These are phyloP conservation scores for Phytophthora sansomeana DNA, from an alignment of 352 stramenopile species.

Conservation along the genomic window DNA sequence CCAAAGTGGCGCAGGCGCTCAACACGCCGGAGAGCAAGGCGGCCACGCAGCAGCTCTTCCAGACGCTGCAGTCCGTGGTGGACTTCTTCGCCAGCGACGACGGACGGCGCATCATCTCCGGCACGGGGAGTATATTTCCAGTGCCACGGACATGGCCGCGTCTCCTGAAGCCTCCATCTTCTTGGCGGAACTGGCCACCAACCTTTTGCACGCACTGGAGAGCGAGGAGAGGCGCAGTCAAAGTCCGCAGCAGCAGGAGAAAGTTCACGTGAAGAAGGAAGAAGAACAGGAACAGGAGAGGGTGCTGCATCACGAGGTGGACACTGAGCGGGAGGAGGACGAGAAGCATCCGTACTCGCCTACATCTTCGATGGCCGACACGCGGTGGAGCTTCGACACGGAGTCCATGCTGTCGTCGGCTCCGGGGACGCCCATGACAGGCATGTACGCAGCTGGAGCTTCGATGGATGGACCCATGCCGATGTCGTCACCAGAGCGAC, in stretches of 20 bases:
- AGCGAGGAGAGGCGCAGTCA: constrained; percentile 53
- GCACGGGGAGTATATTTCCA: constrained; percentile 54
- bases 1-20: constrained; percentile 74
- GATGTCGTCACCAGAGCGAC: constrained; percentile 14
- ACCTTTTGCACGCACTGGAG: constrained; percentile 75
- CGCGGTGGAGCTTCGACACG: constrained; percentile 59
- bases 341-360: constrained; percentile 45
- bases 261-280: constrained; percentile 17
- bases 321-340: constrained; percentile 13
- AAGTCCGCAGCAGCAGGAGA: constrained; percentile 16
- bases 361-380: constrained; percentile 59
- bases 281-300: constrained; percentile 26
- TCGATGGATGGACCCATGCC: constrained; percentile 20
- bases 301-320: constrained; percentile 14
- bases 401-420: constrained; percentile 57
- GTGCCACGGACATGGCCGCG: constrained; percentile 63
- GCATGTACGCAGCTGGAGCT: constrained; percentile 22
- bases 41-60: constrained; percentile 66
- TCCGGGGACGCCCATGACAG: constrained; percentile 36
- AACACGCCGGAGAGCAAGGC: constrained; percentile 77
- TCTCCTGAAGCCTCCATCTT: constrained; percentile 83
- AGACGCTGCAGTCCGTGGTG: constrained; percentile 72
- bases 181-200: constrained; percentile 75
- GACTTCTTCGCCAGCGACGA: constrained; percentile 78
- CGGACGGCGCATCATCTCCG: constrained; percentile 65